Evolutionary conservation across 2,329 filamentous ascomycete species (phyloP).

Genomic region (Apiospora kogelbergensis): DNA sequence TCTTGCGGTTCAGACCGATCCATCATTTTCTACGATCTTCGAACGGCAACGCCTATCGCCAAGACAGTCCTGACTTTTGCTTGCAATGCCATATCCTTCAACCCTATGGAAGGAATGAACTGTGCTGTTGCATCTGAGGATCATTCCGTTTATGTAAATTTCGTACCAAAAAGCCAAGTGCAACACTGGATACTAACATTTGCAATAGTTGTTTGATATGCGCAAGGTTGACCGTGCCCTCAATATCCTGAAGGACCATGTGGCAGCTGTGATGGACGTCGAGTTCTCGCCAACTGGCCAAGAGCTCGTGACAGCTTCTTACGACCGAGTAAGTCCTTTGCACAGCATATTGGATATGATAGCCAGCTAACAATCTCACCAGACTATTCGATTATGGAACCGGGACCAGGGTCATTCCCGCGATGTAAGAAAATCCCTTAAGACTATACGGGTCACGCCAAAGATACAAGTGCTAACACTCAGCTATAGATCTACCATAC

Average conservation of each 20-base stretch:
- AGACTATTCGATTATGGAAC: conserved; percentile 81
- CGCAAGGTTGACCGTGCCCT: conserved; percentile 83
- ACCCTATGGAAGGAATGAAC: conserved; percentile 96
- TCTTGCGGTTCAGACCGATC: conserved; percentile 84
- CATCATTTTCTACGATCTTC: conserved; percentile 87
- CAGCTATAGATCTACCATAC: conserved; percentile 68
- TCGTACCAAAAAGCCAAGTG: not conserved
- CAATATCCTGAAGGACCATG: conserved; percentile 68
- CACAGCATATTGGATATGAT: no score
- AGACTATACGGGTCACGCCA: not conserved
- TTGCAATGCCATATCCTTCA: conserved; percentile 85
- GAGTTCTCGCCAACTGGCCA: conserved; percentile 94
- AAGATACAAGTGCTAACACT: not conserved
- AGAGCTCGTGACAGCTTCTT: conserved; percentile 85
- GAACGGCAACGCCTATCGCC: conserved; percentile 79
- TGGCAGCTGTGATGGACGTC: conserved; percentile 88
- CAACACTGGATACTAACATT: not conserved
- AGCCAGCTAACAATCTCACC: not conserved
- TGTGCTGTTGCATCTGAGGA: conserved; percentile 92
- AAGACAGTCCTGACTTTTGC: conserved; percentile 81
- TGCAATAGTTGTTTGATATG: conserved; percentile 82
- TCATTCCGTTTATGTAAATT: conserved; percentile 64
- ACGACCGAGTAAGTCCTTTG: conserved; percentile 56
- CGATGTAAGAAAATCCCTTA: conserved; percentile 55
- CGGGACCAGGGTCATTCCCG: conserved; percentile 78